Base-by-base conservation (phyloP, 768 basidiomycete species). In the Tulasnella sp. region DNA sequence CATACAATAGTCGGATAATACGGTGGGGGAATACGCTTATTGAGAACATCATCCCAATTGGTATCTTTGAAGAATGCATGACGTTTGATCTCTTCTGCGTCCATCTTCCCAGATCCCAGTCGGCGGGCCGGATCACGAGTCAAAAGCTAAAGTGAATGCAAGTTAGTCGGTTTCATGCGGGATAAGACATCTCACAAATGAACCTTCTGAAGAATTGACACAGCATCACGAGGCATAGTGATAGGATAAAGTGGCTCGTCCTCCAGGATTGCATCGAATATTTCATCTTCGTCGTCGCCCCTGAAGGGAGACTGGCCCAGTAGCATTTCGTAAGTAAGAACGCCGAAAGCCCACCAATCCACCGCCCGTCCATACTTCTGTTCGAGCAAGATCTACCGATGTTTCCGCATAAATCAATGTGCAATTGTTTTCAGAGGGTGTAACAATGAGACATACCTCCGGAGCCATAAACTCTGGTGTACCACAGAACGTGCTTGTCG, bases 381-480 rank as follows among this genome's bases (percentile, higher is more conserved):
- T 68, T 99, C 95, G n/a, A 98, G 76, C 47, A 99, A 73, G 65
- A 99, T 99, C 92, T 98, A 56, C 5, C 25, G 13, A 58, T 32
- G 19, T 32, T 28, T 41, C 5, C 46, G 37, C 13, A 31, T 25
- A 6, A 5, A 12, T 31, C 5, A 39, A 22, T 22, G 20, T 8
- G 12, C n/a, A n/a, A n/a, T n/a, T n/a, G n/a, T n/a, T n/a, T n/a
- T n/a, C n/a, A n/a, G n/a, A n/a, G n/a, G 8, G 12, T 20, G 19
- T 19, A 4, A 12, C 19, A 10, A 22, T 9, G n/a, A n/a, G 31
- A 56, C 73, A 34, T 54, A 92, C 93, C 76, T 99, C 95, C 3
- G 95, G 95, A 19, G 95, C 95, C 95, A 99, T 98, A 67, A 98
- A 98, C 65, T 99, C 95, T 0, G 95, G 95, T 15, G 95, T 99